Percentiles rank a stretch among this genome's conserved stretches.
Evolutionary conservation across 1,139 yeast species (phyloP).

Genomic region (Taphrina deformans): DNA sequence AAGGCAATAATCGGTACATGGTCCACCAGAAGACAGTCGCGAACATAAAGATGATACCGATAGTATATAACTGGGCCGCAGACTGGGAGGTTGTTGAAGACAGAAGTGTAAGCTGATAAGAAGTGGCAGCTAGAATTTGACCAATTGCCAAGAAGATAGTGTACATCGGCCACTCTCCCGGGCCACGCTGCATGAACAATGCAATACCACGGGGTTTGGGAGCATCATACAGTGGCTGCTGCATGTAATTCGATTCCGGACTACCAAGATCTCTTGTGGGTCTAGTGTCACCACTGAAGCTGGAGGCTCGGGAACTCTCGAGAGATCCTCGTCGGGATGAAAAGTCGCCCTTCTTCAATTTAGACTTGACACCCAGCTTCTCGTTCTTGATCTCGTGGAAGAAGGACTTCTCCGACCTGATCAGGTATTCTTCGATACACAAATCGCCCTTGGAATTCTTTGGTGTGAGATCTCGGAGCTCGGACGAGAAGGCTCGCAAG

Average conservation of each 20-base stretch:
- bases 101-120: constrained; percentile 35
- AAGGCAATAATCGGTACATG: constrained; percentile 28
- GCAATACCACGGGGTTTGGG: constrained; percentile 23
- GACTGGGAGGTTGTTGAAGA: constrained; percentile 33
- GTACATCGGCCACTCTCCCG: constrained; percentile 36
- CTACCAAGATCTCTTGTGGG: constrained; percentile 28
- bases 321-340: constrained; percentile 28
- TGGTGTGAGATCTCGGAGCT: constrained; percentile 31
- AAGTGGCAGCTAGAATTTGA: constrained; percentile 35
- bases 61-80: constrained; percentile 31
- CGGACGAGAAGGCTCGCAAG: constrained; percentile 28
- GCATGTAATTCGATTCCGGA: constrained; percentile 26
- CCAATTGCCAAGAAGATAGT: constrained; percentile 35
- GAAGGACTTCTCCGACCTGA: constrained; percentile 34
- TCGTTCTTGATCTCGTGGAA: constrained; percentile 25
- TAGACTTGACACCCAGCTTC: constrained; percentile 33
- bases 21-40: constrained; percentile 36
- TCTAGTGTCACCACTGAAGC: constrained; percentile 27
- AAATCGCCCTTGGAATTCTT: constrained; percentile 35
- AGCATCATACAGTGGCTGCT: constrained; percentile 11
- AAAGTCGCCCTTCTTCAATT: constrained; percentile 29
- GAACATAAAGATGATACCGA: constrained; percentile 31
- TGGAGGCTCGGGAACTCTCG: constrained; percentile 30
- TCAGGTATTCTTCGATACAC: constrained; percentile 35
- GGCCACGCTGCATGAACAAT: constrained; percentile 31